Base-by-base conservation (phyloP, 2,329 filamentous ascomycete species). In the Tolypocladium tropicale region DNA sequence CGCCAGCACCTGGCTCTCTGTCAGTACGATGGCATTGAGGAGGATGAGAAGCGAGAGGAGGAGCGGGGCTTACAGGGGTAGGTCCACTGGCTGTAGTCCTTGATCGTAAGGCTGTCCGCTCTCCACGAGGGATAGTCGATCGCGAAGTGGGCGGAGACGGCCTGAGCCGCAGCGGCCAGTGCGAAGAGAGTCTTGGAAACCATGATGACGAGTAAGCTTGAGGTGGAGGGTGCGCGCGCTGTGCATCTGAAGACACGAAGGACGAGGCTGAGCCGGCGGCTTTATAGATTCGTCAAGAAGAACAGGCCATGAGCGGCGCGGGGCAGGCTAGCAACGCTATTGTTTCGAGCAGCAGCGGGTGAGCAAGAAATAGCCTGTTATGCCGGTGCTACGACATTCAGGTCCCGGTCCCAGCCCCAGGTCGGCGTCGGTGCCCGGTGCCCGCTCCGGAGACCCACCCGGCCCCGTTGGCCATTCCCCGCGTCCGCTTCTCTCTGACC, bases 111-210 rank as follows among this genome's bases (percentile, higher is more conserved):
- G 0, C 76, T 78, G 64, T 80, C 72, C 56, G 69, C 73, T 57
- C 79, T 74, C 78, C 76, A 79, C 2, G 64, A 52, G 79, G 79
- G 63, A 77, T 79, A 14, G 65, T 62, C 56, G 81, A 63, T 43
- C 67, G n/a, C 67, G 64, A 79, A 81, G 66, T 81, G 79, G 43
- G 77, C 78, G 25, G 71, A 64, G 37, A 68, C 74, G 33, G 73
- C 63, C 46, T 70, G 68, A 23, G 66, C 64, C 36, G 68, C 67
- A 33, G 71, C n/a, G n/a, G n/a, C 68, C 60, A 76, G 58, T 54
- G 66, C 59, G 61, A 72, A 53, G 36, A 73, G 54, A 36, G 66
- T 61, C 57, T 68, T 67, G 62, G 62, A 58, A 50, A 64, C 59
- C 67, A 75, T 70, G 55, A 56, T 67, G 48, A 57, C 57, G 56